Conservation (phyloP, 1,284 basidiomycete species). For the Sphaerobolus stellatus region DNA sequence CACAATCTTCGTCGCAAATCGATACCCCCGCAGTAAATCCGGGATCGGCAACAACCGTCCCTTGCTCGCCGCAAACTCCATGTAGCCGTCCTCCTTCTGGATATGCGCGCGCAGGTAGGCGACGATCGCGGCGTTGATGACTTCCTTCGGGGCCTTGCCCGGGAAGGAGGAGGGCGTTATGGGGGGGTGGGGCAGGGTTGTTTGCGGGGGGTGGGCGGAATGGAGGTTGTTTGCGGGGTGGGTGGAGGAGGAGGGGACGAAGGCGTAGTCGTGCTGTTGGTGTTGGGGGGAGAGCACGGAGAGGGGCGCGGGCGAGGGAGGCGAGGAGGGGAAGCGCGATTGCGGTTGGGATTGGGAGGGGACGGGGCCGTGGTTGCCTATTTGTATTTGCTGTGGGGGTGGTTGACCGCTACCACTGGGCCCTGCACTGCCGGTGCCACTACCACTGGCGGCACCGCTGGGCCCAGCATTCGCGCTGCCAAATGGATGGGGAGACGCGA, state of each 20-base stretch:
- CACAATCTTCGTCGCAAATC: conserved; percentile 20
- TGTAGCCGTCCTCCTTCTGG: conserved; percentile 17
- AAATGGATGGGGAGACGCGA: too few relatives aligned
- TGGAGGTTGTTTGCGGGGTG: too few relatives aligned
- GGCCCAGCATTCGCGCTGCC: background rate
- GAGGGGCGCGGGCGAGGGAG: conserved; percentile 3
- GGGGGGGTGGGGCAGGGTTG: conserved; percentile 5
- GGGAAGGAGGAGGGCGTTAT: background rate
- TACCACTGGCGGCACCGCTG: background rate
- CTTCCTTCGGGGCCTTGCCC: conserved; percentile 9
- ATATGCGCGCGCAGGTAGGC: conserved; percentile 13
- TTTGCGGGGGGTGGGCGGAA: background rate
- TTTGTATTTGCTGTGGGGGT: background rate
- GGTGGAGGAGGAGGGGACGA: too few relatives aligned
- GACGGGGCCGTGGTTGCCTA: background rate
- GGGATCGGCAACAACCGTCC: conserved; percentile 21
- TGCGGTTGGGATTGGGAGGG: background rate
- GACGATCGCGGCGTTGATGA: conserved; percentile 12
- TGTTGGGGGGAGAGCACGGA: conserved; percentile 2
- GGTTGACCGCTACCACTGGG: background rate
- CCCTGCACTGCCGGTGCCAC: background rate
- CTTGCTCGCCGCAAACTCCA: conserved; percentile 19
- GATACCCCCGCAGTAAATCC: conserved; percentile 20
- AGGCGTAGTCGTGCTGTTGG: too few relatives aligned
- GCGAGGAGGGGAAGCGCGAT: conserved; percentile 4